A percentile compares a stretch with the other conserved stretches of the same genome.
Evolutionary conservation across 306 rosid genomes (phyloP).

Genomic region (Sindora glabra): DNA sequence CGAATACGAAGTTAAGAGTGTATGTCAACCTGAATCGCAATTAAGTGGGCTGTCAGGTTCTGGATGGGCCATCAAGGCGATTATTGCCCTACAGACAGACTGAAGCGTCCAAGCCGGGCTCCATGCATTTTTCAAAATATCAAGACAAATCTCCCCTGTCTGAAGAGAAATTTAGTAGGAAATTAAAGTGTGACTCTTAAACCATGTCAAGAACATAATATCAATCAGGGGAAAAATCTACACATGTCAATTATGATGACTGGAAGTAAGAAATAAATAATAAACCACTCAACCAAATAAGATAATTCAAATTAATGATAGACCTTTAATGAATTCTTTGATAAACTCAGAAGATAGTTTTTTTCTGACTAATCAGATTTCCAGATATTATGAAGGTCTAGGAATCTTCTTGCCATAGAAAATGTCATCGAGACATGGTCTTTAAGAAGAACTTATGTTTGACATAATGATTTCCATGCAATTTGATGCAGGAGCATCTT

Average conservation of each 20-base stretch:
- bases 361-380: background rate
- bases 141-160: slow-evolving; percentile 99
- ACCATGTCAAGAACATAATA: slow-evolving; percentile 7
- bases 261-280: no score
- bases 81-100: slow-evolving; percentile 96
- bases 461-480: no score
- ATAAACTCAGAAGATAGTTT: background rate
- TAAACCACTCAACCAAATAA: no score
- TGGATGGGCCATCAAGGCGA: slow-evolving; percentile 98
- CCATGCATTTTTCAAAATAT: slow-evolving; percentile 97
- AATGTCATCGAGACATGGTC: background rate
- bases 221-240: background rate
- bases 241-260: no score
- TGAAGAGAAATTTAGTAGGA: slow-evolving; percentile 16
- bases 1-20: background rate
- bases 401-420: background rate
- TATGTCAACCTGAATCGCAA: slow-evolving; percentile 77
- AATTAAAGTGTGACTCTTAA: background rate
- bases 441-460: no score
- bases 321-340: background rate
- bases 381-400: background rate
- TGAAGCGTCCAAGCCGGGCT: slow-evolving; percentile 99
- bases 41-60: slow-evolving; percentile 96
- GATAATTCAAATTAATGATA: background rate
- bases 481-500: no score